A percentile compares a stretch with the other conserved stretches of the same genome.
Conservation (phyloP, 2,329 filamentous ascomycete genomes). For the Hymenoscyphus occultus region DNA sequence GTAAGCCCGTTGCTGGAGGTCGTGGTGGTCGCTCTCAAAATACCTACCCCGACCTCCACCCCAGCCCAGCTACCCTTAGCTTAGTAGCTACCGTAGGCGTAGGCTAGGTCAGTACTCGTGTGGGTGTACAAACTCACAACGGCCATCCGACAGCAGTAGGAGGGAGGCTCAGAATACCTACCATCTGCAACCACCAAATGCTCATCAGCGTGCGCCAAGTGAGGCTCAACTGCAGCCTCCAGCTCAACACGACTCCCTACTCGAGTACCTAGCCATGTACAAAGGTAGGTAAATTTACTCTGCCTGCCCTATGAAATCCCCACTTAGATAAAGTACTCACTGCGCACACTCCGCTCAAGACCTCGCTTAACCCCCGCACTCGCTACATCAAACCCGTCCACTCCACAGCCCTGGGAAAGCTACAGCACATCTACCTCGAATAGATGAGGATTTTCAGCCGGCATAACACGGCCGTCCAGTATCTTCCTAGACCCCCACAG, state of each 20-base stretch:
- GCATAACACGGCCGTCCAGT: constrained; percentile 1
- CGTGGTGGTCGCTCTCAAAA: too few relatives aligned
- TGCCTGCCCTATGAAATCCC: too few relatives aligned
- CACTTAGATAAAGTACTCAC: neutral
- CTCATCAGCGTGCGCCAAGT: neutral
- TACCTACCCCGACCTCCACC: too few relatives aligned
- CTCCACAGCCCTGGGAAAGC: neutral
- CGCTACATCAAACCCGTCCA: neutral
- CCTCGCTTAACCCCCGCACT: neutral
- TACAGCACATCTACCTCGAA: constrained; percentile 1
- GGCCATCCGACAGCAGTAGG: neutral
- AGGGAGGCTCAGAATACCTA: neutral
- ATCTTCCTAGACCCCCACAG: neutral
- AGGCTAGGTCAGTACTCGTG: neutral
- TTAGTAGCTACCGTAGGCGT: too few relatives aligned
- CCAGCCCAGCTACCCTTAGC: too few relatives aligned
- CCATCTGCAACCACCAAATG: neutral
- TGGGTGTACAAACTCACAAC: neutral
- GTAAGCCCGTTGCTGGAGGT: too few relatives aligned
- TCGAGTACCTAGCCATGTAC: too few relatives aligned
- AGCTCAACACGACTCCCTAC: neutral
- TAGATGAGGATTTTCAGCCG: neutral
- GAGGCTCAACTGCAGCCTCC: neutral
- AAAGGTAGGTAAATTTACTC: too few relatives aligned
- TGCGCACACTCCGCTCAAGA: neutral